Conservation (phyloP, 2,329 filamentous ascomycete genomes). For the Aspergillus sp. region DNA sequence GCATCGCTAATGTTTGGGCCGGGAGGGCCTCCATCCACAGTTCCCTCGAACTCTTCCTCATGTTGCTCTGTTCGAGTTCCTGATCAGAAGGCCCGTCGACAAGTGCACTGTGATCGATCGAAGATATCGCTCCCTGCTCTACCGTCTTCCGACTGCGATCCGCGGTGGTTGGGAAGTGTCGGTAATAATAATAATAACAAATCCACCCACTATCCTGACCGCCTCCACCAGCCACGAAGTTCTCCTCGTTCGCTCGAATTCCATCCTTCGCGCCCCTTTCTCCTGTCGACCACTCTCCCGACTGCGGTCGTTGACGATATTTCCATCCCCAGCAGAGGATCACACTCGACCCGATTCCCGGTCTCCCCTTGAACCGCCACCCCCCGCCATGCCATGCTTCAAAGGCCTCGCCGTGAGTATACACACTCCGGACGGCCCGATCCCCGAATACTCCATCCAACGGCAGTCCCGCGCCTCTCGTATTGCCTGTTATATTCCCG, state of each 20-base stretch:
- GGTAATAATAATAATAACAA: constrained; percentile 4
- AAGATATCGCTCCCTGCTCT: too few species aligned
- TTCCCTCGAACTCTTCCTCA: too few species aligned
- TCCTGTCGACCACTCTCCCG: neutral
- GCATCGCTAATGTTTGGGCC: neutral
- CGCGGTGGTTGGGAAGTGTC: constrained; percentile 3
- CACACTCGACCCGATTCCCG: too few species aligned
- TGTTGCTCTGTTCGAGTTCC: too few species aligned
- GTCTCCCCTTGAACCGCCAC: neutral
- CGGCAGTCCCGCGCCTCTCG: constrained; percentile 86
- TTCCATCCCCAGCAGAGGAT: neutral
- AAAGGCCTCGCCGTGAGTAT: constrained; percentile 98
- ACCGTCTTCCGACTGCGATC: neutral
- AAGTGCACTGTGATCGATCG: too few species aligned
- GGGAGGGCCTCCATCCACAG: too few species aligned
- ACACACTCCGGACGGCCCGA: constrained; percentile 74
- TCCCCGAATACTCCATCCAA: constrained; percentile 92
- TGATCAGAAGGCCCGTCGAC: too few species aligned
- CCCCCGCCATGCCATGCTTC: constrained; percentile 79
- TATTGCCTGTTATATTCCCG: constrained; percentile 96
- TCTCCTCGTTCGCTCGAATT: constrained; percentile 12
- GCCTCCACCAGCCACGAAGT: constrained; percentile 24
- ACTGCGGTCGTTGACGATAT: neutral
- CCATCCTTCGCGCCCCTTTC: constrained; percentile 3
- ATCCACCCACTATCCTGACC: constrained; percentile 20